These are phyloP conservation scores for Aspergillus costaricaensis DNA, from an alignment of 2,329 filamentous ascomycete genomes.

Conservation along the genomic window DNA sequence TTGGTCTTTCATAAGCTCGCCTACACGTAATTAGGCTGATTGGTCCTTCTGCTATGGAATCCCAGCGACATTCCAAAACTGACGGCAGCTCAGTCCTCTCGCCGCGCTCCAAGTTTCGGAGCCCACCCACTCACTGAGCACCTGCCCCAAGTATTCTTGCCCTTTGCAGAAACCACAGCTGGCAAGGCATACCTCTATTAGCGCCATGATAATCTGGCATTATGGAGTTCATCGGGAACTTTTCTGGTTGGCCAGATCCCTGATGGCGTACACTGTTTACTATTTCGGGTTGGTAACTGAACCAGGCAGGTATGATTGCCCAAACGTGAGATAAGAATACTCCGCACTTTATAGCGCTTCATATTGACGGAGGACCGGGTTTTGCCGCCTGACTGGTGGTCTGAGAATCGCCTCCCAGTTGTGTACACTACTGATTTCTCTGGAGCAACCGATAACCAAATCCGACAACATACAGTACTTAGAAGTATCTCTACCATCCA, in stretches of 20 bases:
- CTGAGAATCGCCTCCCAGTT: background rate
- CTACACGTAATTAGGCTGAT: background rate
- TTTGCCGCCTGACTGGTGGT: background rate
- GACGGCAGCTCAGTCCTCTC: conserved; percentile 7
- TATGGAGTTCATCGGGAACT: background rate
- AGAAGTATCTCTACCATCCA: background rate
- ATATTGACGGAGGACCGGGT: background rate
- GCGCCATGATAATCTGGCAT: background rate
- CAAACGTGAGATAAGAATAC: background rate
- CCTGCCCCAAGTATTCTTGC: background rate
- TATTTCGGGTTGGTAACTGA: background rate
- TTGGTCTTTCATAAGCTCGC: conserved; percentile 1
- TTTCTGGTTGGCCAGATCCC: background rate
- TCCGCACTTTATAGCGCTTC: background rate
- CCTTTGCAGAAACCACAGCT: background rate
- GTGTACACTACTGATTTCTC: no score
- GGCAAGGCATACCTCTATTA: background rate
- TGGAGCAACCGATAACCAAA: background rate
- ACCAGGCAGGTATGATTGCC: background rate
- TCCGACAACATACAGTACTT: background rate
- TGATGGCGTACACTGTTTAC: background rate
- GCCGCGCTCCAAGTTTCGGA: background rate
- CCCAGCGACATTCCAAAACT: background rate
- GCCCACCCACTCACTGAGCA: background rate
- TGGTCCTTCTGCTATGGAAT: background rate